A percentile compares a stretch with the other conserved stretches of the same genome.
These are phyloP conservation scores for Davidsoniella eucalypti DNA, from an alignment of 2,329 filamentous ascomycete species.

Conservation along the genomic window DNA sequence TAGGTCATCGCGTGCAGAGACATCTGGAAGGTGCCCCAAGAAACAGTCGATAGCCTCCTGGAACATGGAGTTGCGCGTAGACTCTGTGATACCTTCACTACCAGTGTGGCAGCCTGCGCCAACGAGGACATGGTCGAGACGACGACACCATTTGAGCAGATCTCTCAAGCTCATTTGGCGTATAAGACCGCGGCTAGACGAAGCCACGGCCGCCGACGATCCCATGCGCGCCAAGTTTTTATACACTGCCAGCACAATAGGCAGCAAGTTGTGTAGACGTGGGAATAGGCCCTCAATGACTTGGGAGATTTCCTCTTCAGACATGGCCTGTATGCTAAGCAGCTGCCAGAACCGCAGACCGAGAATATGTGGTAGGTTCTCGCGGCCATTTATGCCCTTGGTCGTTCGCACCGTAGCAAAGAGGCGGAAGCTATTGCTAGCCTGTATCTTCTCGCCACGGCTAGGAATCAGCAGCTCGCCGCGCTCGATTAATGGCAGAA, in stretches of 20 bases:
- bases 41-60: slow-evolving; percentile 91
- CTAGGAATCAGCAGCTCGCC: slow-evolving; percentile 83
- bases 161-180: slow-evolving; percentile 55
- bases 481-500: slow-evolving; percentile 82
- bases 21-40: slow-evolving; percentile 59
- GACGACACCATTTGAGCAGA: slow-evolving; percentile 78
- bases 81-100: slow-evolving; percentile 55
- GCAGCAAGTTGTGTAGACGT: slow-evolving; percentile 44
- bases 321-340: slow-evolving; percentile 51
- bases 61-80: slow-evolving; percentile 67
- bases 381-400: slow-evolving; percentile 47
- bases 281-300: slow-evolving; percentile 60
- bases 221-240: slow-evolving; percentile 32
- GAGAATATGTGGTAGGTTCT: slow-evolving; percentile 57
- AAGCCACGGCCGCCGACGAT: slow-evolving; percentile 15
- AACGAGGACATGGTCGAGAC: slow-evolving; percentile 51
- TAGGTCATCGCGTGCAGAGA: slow-evolving; percentile 40
- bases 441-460: slow-evolving; percentile 69
- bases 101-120: slow-evolving; percentile 45
- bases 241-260: slow-evolving; percentile 44
- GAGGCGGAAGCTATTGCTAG: slow-evolving; percentile 71
- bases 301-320: slow-evolving; percentile 52
- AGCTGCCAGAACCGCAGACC: slow-evolving; percentile 75
- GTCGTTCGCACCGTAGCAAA: slow-evolving; percentile 80
- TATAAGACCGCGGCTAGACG: slow-evolving; percentile 31